Conservation (phyloP, 2,329 filamentous ascomycete genomes). For the Pleurostoma richardsiae region DNA sequence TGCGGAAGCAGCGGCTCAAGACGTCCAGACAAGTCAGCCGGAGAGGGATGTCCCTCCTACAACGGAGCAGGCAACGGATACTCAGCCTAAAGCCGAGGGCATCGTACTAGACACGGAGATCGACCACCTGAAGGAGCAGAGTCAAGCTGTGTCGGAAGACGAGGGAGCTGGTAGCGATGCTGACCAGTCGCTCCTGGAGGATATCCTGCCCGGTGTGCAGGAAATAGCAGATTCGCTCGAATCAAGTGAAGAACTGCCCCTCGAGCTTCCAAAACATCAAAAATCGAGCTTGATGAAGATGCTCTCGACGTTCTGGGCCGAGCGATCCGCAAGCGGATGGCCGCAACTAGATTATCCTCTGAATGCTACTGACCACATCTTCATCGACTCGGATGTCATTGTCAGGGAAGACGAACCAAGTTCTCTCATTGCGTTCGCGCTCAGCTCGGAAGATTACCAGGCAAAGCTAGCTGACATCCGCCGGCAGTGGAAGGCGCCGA, state of each 20-base stretch:
- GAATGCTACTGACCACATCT: slow-evolving; percentile 84
- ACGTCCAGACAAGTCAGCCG: too few relatives aligned
- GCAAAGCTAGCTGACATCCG: slow-evolving; percentile 70
- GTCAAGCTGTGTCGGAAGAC: slow-evolving; percentile 61
- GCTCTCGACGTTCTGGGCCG: slow-evolving; percentile 96
- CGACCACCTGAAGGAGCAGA: slow-evolving; percentile 40
- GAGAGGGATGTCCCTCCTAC: slow-evolving; percentile 6
- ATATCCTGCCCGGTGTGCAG: slow-evolving; percentile 59
- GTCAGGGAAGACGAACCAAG: slow-evolving; percentile 96
- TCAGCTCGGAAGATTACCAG: slow-evolving; percentile 84
- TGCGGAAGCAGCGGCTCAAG: neutral
- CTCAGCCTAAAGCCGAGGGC: slow-evolving; percentile 24
- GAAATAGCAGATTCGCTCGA: slow-evolving; percentile 60
- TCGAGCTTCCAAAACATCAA: slow-evolving; percentile 86
- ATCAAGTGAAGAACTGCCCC: slow-evolving; percentile 51
- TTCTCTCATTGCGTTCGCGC: slow-evolving; percentile 87
- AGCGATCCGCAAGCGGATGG: slow-evolving; percentile 95
- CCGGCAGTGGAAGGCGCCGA: slow-evolving; percentile 37
- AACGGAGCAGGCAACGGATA: slow-evolving; percentile 7
- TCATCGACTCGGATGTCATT: slow-evolving; percentile 94
- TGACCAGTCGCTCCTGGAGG: slow-evolving; percentile 64
- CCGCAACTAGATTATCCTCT: slow-evolving; percentile 87
- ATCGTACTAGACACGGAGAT: slow-evolving; percentile 33
- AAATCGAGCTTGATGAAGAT: slow-evolving; percentile 93
- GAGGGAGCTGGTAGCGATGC: slow-evolving; percentile 66